Evolutionary conservation across 805 yeast genomes (phyloP).

Genomic region (Saccharomycopsis malanga): DNA sequence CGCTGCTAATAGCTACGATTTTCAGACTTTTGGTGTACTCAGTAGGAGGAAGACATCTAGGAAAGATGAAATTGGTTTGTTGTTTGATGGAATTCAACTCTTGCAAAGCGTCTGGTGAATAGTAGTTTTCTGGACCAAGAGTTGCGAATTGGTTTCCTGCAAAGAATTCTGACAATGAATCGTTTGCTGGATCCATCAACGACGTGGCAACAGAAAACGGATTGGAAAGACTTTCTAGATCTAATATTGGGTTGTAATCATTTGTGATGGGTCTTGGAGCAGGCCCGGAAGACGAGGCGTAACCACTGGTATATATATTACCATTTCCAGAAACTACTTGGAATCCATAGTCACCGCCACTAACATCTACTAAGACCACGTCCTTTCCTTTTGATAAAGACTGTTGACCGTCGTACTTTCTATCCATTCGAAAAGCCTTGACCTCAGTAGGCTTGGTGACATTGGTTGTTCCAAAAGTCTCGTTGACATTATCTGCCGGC

Average conservation of each 20-base stretch:
- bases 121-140: conserved; percentile 10
- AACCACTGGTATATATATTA: conserved; percentile 48
- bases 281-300: conserved; percentile 32
- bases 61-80: not conserved
- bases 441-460: not conserved
- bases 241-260: conserved; percentile 32
- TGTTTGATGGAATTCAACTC: not conserved
- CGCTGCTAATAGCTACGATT: conserved; percentile 49
- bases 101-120: not conserved
- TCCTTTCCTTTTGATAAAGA: too few species aligned
- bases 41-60: conserved; percentile 4
- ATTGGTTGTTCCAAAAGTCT: not conserved
- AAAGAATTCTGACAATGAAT: not conserved
- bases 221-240: too few species aligned
- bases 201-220: too few species aligned
- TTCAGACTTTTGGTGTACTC: conserved; percentile 24
- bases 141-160: not conserved
- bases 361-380: conserved; percentile 31
- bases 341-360: conserved; percentile 61
- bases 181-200: not conserved
- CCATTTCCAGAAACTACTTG: conserved; percentile 53
- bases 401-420: not conserved
- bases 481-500: not conserved
- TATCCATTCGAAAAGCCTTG: not conserved
- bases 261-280: conserved; percentile 36